phyloP scores from a whole-genome alignment of 768 basidiomycete genomes.

The Coprinellus micaceus region DNA sequence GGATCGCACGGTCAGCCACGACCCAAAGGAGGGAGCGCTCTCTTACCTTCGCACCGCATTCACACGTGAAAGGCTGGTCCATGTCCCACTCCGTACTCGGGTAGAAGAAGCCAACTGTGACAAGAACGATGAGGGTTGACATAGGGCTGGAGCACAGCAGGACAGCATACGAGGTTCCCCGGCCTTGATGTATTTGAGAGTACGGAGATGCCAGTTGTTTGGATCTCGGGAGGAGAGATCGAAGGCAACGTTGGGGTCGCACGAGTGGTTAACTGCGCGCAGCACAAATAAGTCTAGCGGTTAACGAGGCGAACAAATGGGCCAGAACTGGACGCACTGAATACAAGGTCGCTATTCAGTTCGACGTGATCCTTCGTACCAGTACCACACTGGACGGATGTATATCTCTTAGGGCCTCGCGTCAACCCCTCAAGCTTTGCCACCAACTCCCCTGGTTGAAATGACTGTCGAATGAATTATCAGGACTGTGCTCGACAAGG shows the following conservation, averaged over 20 bases:
- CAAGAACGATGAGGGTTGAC: constrained; percentile 8
- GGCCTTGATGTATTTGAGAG: constrained; percentile 35
- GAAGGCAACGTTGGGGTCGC: constrained; percentile 55
- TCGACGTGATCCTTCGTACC: constrained; percentile 47
- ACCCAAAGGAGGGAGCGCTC: neutral
- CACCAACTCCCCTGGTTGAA: constrained; percentile 36
- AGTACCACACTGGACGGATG: constrained; percentile 49
- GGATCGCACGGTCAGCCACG: neutral
- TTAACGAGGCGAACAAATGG: no score
- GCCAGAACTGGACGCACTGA: constrained; percentile 37
- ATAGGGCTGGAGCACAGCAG: constrained; percentile 17
- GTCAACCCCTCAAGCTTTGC: constrained; percentile 29
- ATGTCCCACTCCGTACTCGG: constrained; percentile 70
- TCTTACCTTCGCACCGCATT: constrained; percentile 42
- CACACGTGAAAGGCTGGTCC: constrained; percentile 57
- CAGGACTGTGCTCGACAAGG: neutral
- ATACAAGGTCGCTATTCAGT: constrained; percentile 58
- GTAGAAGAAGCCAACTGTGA: constrained; percentile 55
- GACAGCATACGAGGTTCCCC: constrained; percentile 36
- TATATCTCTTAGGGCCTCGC: constrained; percentile 39
- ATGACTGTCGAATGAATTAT: constrained; percentile 24
- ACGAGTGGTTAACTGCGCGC: constrained; percentile 55
- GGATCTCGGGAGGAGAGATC: constrained; percentile 42
- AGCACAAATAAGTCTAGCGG: no score
- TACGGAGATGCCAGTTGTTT: constrained; percentile 46